Evolutionary conservation across 2,329 filamentous ascomycete species (phyloP), one percentile per base, ranked within the genome.

Genomic region (Trichoderma guizhouense): DNA sequence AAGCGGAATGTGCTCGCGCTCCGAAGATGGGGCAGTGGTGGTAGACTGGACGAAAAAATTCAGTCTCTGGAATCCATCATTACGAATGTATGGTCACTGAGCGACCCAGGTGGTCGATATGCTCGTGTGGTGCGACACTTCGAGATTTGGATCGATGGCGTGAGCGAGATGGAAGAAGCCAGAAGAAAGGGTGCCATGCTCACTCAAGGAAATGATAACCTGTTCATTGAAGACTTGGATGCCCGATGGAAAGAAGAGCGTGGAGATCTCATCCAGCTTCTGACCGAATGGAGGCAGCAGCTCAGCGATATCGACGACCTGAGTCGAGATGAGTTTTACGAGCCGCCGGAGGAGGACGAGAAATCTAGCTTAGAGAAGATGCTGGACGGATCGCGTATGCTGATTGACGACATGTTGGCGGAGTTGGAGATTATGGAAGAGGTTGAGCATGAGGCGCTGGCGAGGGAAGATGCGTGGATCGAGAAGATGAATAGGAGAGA

Each of bases 341-440:
- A 57, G 11, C 61, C 53, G 28, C 62, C 51, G 14, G 47, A 64
- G 5, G 85, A 83, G n/a, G 75, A 75, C 7, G 74, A 78, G 71
- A 32, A 77, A 51, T 70, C 79, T 18, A 87, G 84, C 72, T 76
- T 91, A 69, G 81, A 77, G 26, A 79, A 81, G 32, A 84, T 89
- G 74, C 77, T 91, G 51, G 79, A 78, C 7, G 84, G 82, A 3
- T 88, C 85, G 70, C 79, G 82, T 26, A 77, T 76, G 18, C 79
- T 92, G 58, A 84, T 91, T 14, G 77, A 81, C 62, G 87, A 85
- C 43, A 92, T 92, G 89, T 79, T 90, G 58, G 82, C 82, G n/a
- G 90, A 92, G 81, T 80, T 92, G 73, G 79, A 79, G n/a, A 73
- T 86, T 72, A 92, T 92, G 90, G 84, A 84, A 70, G 84, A 86